Base-by-base conservation (phyloP, 2,329 filamentous ascomycete species). In the Dothiorella sarmentorum region DNA sequence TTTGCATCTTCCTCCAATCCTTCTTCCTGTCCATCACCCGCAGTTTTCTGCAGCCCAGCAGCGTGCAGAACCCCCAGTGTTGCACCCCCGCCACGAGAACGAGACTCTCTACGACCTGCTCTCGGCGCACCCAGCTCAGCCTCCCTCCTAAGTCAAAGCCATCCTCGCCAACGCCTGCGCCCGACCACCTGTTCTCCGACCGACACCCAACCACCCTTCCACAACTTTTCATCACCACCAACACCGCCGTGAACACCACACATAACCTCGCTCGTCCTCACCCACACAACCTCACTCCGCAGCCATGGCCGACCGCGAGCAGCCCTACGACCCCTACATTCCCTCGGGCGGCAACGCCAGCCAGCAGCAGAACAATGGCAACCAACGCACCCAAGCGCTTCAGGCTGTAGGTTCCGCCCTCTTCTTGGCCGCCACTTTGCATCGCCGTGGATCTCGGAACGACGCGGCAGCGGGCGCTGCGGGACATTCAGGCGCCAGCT, bases 271-370 rank as follows among this genome's bases (percentile, higher is more conserved):
- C 65, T 58, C 7, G n/a, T 51, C 44, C 58, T 40, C 38, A 4
- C 51, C 24, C n/a, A 13, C 43, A 20, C 24, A 20, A 37, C 31
- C 33, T 42, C n/a, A 11, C 56, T 33, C 42, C 60, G 59, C 63
- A 62, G 75, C 68, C 68, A 84, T 85, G 82, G 79, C 80, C 73
- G 79, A 78, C 69, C 77, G 77, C 66, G 79, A 85, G 70, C 78
- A 80, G 68, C 90, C 90, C 66, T 95, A 95, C 77, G 90, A 95
- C 77, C 90, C 90, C 63, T 95, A 94, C 78, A 92, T 93, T 75
- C 90, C 90, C 71, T 85, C 83, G 72, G 85, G 85, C 75, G 80
- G 82, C 75, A 69, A 67, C 64, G 85, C 83, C 72, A 85, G 85
- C 75, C 80, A n/a, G n/a, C n/a, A n/a, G n/a, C n/a, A 81, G 75